Conservation (phyloP, 176 grass and related monocot species). For the Cymbopogon citratus region DNA sequence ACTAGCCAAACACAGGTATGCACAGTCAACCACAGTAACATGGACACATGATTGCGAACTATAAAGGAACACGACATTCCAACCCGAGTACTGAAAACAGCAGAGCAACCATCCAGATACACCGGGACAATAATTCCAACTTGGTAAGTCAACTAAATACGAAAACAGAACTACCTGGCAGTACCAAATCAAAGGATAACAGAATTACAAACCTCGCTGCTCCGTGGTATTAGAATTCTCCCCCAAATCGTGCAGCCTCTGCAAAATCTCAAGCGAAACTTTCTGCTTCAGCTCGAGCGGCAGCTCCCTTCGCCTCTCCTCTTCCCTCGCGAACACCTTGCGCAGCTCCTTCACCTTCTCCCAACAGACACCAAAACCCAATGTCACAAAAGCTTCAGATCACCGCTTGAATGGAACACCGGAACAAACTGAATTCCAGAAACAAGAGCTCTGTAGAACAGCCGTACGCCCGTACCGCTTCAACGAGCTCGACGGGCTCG, state of each 20-base stretch:
- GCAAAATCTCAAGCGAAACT: slow-evolving; percentile 55
- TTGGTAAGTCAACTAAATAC: neutral
- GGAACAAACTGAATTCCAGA: neutral
- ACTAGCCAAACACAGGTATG: neutral
- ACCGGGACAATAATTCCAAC: neutral
- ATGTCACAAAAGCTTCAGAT: neutral
- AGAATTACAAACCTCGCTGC: slow-evolving; percentile 42
- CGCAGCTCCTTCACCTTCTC: slow-evolving; percentile 56
- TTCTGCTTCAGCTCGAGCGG: slow-evolving; percentile 53
- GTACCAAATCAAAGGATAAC: neutral
- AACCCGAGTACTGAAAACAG: neutral
- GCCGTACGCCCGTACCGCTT: slow-evolving; percentile 56
- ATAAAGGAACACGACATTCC: neutral
- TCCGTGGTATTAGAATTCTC: slow-evolving; percentile 28
- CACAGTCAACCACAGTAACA: neutral
- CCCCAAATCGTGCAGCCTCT: slow-evolving; percentile 43
- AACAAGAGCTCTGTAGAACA: neutral
- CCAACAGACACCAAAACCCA: neutral
- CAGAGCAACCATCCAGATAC: neutral
- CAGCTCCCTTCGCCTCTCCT: slow-evolving; percentile 46
- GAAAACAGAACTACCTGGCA: neutral
- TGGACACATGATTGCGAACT: neutral
- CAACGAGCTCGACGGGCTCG: slow-evolving; percentile 55
- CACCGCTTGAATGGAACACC: neutral
- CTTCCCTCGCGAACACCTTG: slow-evolving; percentile 38